Conservation (phyloP, 805 yeast genomes). For the Pichia manshurica region DNA sequence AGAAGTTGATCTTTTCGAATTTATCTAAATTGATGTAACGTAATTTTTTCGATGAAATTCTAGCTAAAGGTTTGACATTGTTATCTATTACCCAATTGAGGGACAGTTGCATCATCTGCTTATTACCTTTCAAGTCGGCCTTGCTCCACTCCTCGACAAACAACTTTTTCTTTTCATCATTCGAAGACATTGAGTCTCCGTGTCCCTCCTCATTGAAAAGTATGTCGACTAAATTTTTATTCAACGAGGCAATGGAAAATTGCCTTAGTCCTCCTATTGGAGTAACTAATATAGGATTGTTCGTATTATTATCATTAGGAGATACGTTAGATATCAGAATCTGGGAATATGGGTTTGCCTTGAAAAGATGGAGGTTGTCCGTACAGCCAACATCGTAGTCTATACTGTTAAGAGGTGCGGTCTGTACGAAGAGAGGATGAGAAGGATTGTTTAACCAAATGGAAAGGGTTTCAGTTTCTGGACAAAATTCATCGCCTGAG, state of each 20-base stretch:
- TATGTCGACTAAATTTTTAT: slow-evolving; percentile 17
- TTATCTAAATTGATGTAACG: slow-evolving; percentile 23
- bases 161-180: slow-evolving; percentile 14
- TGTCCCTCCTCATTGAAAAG: slow-evolving; percentile 14
- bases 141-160: slow-evolving; percentile 20
- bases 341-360: slow-evolving; percentile 15
- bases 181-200: not conserved
- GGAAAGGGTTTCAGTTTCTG: slow-evolving; percentile 24
- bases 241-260: slow-evolving; percentile 28
- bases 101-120: slow-evolving; percentile 29
- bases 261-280: slow-evolving; percentile 41
- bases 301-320: not conserved
- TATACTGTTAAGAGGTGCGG: not conserved
- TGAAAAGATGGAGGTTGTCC: slow-evolving; percentile 8
- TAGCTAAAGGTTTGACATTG: slow-evolving; percentile 26
- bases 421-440: slow-evolving; percentile 19
- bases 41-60: slow-evolving; percentile 22
- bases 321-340: slow-evolving; percentile 18
- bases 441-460: slow-evolving; percentile 29
- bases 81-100: slow-evolving; percentile 30
- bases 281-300: slow-evolving; percentile 30
- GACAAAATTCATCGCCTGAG: slow-evolving; percentile 21
- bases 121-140: slow-evolving; percentile 23
- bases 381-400: slow-evolving; percentile 2
- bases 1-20: slow-evolving; percentile 24